Evolutionary conservation across 2,329 filamentous ascomycete species (phyloP), one percentile per base, ranked within the genome.

Genomic region (Diaporthe eres): DNA sequence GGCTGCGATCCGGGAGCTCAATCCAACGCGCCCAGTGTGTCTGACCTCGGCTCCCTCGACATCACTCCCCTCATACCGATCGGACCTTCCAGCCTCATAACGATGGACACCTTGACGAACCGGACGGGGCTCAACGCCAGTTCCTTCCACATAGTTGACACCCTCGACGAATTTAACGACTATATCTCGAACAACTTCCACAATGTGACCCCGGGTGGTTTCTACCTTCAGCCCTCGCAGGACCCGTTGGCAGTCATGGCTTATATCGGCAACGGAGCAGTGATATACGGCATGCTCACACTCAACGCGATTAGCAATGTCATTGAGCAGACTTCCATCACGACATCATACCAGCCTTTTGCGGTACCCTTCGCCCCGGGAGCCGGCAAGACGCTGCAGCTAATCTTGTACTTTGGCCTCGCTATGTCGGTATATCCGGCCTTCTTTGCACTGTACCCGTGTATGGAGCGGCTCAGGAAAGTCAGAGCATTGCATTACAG

Each of bases 401-500:
- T 98, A 25, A 91, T 96, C 55, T 87, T 94, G 12, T 98, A 98
- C 84, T 94, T 97, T 82, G 92, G 93, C 19, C 88, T 98, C 12
- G 94, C 93, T 1, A 92, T 97, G 84, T 89, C 91, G 9, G 92
- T 92, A 1, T 97, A 94, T 80, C 95, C 96, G 0, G 95, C 93
- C 19, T 96, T 98, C 86, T 97, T 98, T 80, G 91, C 94, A 0
- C 86, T 98, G 6, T 98, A 98, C 81, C 94, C 95, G 0, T 98
- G 95, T n/a, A 87, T 94, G 39, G 96, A 98, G 83, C 90, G 95
- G 37, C 87, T 95, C 15, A 88, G 92, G 68, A 94, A 95, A 78
- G 94, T 98, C 34, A 91, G 96, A 71, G 94, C 94, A 22, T 87
- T 98, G 42, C 93, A 98, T 83, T 98, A 98, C 84, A 97, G 94